A percentile compares a stretch with the other conserved stretches of the same genome.
Conservation (phyloP, 345 rosid genomes). For the Bruguiera gymnorhiza region DNA sequence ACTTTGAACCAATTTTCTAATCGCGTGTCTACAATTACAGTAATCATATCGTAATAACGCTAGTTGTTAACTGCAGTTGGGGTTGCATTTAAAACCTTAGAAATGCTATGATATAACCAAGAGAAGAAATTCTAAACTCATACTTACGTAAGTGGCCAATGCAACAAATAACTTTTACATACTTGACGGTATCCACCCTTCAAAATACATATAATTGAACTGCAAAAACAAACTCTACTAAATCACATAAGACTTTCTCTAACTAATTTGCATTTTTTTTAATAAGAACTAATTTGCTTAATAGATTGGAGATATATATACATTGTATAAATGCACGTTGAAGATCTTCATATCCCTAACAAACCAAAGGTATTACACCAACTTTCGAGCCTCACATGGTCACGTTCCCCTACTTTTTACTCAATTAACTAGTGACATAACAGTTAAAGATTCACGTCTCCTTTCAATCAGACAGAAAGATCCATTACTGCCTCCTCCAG, state of each 20-base stretch:
- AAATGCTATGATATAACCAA: too few species aligned
- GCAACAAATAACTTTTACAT: background rate
- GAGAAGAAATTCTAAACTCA: background rate
- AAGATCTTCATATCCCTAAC: background rate
- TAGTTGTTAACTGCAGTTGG: too few species aligned
- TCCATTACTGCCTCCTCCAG: too few species aligned
- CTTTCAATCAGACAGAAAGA: background rate
- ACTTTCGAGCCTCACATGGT: background rate
- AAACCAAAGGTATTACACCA: background rate
- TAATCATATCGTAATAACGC: too few species aligned
- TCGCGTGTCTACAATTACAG: too few species aligned
- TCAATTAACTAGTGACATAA: background rate
- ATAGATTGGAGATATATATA: slow-evolving; percentile 7
- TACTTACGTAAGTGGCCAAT: background rate
- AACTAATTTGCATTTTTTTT: too few species aligned
- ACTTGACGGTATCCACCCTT: background rate
- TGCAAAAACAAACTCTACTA: background rate
- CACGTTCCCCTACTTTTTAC: background rate
- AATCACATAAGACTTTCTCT: background rate
- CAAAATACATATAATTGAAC: background rate
- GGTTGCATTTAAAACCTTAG: too few species aligned
- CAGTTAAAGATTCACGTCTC: background rate
- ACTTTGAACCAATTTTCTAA: too few species aligned
- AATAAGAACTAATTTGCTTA: background rate
- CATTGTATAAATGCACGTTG: slow-evolving; percentile 1